Evolutionary conservation across 805 yeast genomes (phyloP).

Genomic region (Vanderwaltozyma yarrowii): DNA sequence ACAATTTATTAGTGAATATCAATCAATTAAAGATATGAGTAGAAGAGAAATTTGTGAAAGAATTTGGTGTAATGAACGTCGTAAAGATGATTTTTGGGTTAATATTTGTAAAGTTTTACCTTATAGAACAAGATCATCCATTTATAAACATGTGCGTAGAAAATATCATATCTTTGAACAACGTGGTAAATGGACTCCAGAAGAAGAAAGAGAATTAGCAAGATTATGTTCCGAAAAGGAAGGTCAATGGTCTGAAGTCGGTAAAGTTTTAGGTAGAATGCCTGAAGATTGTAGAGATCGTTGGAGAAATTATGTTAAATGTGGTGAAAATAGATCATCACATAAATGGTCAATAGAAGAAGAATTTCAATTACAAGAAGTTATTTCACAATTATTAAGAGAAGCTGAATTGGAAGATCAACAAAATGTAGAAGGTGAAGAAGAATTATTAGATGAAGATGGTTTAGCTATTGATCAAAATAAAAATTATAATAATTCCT

Average conservation of each 20-base stretch:
- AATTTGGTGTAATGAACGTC: conserved; percentile 79
- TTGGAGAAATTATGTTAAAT: conserved; percentile 91
- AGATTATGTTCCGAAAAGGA: conserved; percentile 54
- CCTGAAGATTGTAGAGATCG: conserved; percentile 97
- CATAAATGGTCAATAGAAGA: conserved; percentile 76
- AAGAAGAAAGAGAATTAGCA: conserved; percentile 63
- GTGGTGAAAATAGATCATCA: conserved; percentile 66
- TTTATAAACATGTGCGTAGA: conserved; percentile 87
- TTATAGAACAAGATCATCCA: conserved; percentile 75
- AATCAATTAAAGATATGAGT: conserved; percentile 49
- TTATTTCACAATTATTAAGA: conserved; percentile 42
- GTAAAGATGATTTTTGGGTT: conserved; percentile 88
- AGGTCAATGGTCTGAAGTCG: conserved; percentile 85
- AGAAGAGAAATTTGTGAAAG: conserved; percentile 67
- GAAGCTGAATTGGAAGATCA: conserved; percentile 15
- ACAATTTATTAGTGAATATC: conserved; percentile 59
- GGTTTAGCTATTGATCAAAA: conserved; percentile 4
- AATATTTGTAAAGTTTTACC: conserved; percentile 69
- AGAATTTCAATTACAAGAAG: conserved; percentile 49
- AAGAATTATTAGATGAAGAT: neutral
- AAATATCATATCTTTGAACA: conserved; percentile 79
- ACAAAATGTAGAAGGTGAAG: conserved; percentile 9
- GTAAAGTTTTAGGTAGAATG: conserved; percentile 76
- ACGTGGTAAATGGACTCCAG: conserved; percentile 83
- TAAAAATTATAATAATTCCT: conserved; percentile 9